These are phyloP conservation scores for Cystobasidium pallidum DNA, from an alignment of 1,284 basidiomycete species.

Conservation along the genomic window DNA sequence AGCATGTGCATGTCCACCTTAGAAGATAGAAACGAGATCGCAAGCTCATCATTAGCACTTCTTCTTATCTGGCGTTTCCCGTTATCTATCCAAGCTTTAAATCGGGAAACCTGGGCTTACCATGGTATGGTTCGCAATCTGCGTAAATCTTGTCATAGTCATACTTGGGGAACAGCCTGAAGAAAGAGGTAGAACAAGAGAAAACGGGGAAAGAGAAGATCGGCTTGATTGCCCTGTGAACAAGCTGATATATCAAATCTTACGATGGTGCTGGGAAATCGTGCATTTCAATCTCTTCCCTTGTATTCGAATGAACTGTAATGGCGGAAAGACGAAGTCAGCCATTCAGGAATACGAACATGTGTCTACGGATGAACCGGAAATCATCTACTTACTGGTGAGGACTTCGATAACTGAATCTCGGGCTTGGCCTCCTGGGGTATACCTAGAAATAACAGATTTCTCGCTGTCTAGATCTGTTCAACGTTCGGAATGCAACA, in stretches of 20 bases:
- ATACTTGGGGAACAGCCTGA: constrained; percentile 40
- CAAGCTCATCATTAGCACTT: no score
- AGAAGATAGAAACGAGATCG: no score
- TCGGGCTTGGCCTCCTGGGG: constrained; percentile 47
- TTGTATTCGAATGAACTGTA: constrained; percentile 41
- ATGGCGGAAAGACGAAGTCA: background rate
- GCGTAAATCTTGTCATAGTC: constrained; percentile 45
- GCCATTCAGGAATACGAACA: no score
- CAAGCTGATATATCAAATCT: no score
- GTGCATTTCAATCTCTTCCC: constrained; percentile 45
- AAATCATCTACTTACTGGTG: constrained; percentile 44
- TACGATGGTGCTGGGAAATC: constrained; percentile 43
- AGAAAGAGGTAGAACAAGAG: background rate
- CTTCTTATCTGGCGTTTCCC: no score
- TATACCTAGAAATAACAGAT: constrained; percentile 54
- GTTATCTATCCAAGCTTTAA: background rate
- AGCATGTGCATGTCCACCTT: constrained; percentile 55
- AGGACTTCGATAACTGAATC: constrained; percentile 51
- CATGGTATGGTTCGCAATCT: constrained; percentile 39
- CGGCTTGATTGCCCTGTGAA: no score
- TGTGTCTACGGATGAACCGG: no score
- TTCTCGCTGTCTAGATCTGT: constrained; percentile 49
- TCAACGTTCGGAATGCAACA: no score
- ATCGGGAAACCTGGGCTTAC: constrained; percentile 4
- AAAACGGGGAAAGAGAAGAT: background rate